Base-by-base conservation (phyloP, 1,139 yeast species). In the Protomyces arabidopsidicola region DNA sequence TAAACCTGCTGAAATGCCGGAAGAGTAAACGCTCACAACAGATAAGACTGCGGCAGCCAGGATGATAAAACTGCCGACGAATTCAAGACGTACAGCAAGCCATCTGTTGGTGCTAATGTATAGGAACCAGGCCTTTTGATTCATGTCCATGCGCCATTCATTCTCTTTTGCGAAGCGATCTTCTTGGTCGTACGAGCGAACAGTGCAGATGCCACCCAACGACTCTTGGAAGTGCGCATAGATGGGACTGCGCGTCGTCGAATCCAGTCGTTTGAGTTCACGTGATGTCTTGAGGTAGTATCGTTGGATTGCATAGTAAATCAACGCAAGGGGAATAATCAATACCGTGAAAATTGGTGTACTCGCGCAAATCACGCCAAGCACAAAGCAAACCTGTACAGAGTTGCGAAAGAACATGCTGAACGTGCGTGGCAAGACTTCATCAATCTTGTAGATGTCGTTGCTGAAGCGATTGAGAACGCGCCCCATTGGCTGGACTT, bases 141-240 rank as follows among this genome's bases (percentile, higher is more conserved):
- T 84, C 71, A 82, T 83, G 68, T 87, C 86, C 53, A 88, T 78
- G 66, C 86, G 84, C 60, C 81, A 80, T 66, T 80, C 81, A 70
- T 84, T 84, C 63, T 83, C 77, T 64, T 76, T 79, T 65, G 78
- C 80, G 74, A 93, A 95, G 72, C 98, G 81, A 2, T 78, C 77
- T 68, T 82, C 82, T 73, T 93, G 97, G 60, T 81, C 82, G 73
- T 87, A 95, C 0, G 98, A 98, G 69, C 98, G 82, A 67, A 95
- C 88, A 1, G 96, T 88, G 20, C 90, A 81, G 45, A 93, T 88
- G 69, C 98, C 98, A 69, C 84, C 88, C 67, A 93, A 79, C 2
- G 97, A 86, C 74, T 93, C 98, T 76, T 93, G 98, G 83, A 93
- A 93, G 74, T 95, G 97, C 3, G 98, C 96, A 77, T 84, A 93